These are phyloP conservation scores for Quercus robur DNA, from an alignment of 306 rosid genomes.

Conservation along the genomic window DNA sequence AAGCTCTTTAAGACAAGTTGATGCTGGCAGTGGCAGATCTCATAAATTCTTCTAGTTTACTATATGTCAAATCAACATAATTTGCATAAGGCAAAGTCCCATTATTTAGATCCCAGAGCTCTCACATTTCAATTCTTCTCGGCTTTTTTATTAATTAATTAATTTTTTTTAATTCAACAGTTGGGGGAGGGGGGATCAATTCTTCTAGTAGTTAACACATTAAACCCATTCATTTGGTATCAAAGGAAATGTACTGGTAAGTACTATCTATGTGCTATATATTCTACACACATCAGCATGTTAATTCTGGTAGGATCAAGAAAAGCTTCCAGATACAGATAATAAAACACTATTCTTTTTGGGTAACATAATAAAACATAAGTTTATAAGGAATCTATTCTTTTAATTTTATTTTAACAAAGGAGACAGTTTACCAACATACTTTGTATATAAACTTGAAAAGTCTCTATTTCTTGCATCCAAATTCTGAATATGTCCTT, in stretches of 20 bases:
- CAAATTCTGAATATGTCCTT: not conserved
- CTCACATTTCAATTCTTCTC: not conserved
- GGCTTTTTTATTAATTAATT: no score
- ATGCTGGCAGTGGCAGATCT: not conserved
- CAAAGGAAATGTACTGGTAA: not conserved
- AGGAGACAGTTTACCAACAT: not conserved
- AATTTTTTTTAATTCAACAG: no score
- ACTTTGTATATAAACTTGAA: not conserved
- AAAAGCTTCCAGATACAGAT: not conserved
- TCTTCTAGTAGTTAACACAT: not conserved
- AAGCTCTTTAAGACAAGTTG: not conserved
- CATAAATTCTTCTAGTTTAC: not conserved
- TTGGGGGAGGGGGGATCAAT: not conserved
- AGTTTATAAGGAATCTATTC: not conserved
- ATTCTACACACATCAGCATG: not conserved
- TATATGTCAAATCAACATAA: not conserved
- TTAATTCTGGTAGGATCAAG: not conserved
- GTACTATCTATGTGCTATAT: not conserved
- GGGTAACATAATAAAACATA: not conserved
- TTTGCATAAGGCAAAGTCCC: not conserved
- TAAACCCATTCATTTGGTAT: not conserved
- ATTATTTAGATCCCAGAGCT: not conserved
- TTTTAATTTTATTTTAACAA: not conserved
- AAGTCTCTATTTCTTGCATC: not conserved
- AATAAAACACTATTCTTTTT: not conserved